phyloP scores from a whole-genome alignment of 352 stramenopile genomes.

The Globisporangium spiculum region DNA sequence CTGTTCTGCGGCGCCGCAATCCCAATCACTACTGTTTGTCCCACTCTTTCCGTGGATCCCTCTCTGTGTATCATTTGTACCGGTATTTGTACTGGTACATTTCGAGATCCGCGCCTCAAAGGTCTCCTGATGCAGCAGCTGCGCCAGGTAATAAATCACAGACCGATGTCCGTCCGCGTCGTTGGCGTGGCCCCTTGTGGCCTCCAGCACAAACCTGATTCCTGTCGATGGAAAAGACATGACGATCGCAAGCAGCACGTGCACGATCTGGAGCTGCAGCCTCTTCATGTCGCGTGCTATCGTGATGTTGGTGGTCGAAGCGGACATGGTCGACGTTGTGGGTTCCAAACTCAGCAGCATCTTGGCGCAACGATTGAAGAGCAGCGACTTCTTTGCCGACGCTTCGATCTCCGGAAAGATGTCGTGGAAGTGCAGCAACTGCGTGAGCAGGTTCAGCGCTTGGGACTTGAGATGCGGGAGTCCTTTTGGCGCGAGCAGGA shows the following conservation, averaged over 20 bases:
- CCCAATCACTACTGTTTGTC: slow-evolving; percentile 10
- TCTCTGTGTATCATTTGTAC: neutral
- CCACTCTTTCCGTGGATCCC: neutral
- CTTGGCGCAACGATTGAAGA: slow-evolving; percentile 73
- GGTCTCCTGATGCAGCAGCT: slow-evolving; percentile 61
- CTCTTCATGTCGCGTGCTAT: slow-evolving; percentile 20
- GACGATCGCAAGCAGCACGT: slow-evolving; percentile 51
- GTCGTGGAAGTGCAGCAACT: slow-evolving; percentile 41
- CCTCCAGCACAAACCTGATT: slow-evolving; percentile 68
- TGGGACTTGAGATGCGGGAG: slow-evolving; percentile 28
- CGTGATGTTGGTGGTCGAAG: neutral
- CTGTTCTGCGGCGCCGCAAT: slow-evolving; percentile 9
- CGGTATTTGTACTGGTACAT: neutral
- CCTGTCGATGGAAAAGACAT: slow-evolving; percentile 56
- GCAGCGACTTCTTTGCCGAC: slow-evolving; percentile 46
- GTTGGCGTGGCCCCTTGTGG: slow-evolving; percentile 43
- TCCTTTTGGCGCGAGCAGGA: slow-evolving; percentile 45
- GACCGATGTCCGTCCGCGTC: slow-evolving; percentile 55
- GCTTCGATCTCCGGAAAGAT: slow-evolving; percentile 39
- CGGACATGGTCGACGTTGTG: neutral
- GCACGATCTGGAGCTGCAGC: slow-evolving; percentile 60
- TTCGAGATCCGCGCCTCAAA: slow-evolving; percentile 43
- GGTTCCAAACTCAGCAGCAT: slow-evolving; percentile 32
- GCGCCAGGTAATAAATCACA: slow-evolving; percentile 58
- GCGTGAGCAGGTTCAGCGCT: slow-evolving; percentile 36